Percentiles rank a stretch among this genome's conserved stretches.
Conservation (phyloP, 116 monocot species). For the Posidonia oceanica region DNA sequence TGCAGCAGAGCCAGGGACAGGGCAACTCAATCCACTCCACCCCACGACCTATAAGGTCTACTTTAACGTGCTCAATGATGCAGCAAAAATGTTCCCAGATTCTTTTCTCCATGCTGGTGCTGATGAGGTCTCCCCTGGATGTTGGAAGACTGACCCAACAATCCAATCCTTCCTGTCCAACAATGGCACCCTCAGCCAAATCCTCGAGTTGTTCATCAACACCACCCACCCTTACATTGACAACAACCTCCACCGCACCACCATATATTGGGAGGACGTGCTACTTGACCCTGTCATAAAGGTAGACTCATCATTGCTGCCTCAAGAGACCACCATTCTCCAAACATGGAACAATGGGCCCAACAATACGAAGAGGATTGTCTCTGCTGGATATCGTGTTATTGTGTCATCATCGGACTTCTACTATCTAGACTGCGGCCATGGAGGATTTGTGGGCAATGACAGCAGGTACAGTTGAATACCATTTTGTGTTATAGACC, state of each 20-base stretch:
- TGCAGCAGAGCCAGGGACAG: constrained; percentile 77
- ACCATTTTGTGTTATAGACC: no score
- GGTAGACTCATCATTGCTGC: constrained; percentile 25
- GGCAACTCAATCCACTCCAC: constrained; percentile 82
- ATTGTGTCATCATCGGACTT: constrained; percentile 81
- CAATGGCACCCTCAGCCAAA: constrained; percentile 37
- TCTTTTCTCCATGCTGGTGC: constrained; percentile 63
- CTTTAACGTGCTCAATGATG: constrained; percentile 46
- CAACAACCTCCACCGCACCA: constrained; percentile 50
- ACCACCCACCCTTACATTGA: constrained; percentile 35
- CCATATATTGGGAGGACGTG: constrained; percentile 84
- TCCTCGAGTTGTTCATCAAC: constrained; percentile 63
- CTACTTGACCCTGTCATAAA: constrained; percentile 32
- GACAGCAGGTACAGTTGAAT: constrained; percentile 52
- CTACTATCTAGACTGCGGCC: constrained; percentile 91
- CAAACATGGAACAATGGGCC: constrained; percentile 91
- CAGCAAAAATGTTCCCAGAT: constrained; percentile 64
- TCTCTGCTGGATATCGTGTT: constrained; percentile 49
- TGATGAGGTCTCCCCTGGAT: constrained; percentile 67
- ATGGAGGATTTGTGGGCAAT: constrained; percentile 69
- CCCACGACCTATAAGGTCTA: constrained; percentile 58
- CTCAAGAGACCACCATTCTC: constrained; percentile 46
- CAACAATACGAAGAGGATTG: constrained; percentile 57
- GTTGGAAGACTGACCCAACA: constrained; percentile 58
- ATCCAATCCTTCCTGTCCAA: constrained; percentile 37